phyloP scores from a whole-genome alignment of 805 yeast species.

The Lipomyces spencermartinsiae region DNA sequence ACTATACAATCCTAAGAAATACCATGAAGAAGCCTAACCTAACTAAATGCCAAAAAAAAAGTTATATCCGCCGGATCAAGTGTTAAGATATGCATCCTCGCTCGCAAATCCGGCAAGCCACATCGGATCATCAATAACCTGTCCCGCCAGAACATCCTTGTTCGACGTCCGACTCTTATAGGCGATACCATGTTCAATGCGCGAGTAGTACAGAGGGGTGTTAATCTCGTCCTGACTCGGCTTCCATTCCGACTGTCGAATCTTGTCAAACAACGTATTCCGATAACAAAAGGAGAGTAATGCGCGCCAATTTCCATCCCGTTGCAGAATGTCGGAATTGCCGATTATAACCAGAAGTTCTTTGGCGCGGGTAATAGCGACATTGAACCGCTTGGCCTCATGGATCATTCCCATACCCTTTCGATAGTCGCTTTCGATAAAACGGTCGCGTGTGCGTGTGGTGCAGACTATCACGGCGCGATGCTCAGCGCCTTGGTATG shows the following conservation, averaged over 20 bases:
- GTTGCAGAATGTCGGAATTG: constrained; percentile 45
- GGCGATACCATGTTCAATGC: constrained; percentile 22
- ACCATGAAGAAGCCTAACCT: not conserved
- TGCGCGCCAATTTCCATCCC: constrained; percentile 35
- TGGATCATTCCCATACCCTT: constrained; percentile 35
- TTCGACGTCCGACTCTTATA: constrained; percentile 5
- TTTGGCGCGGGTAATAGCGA: constrained; percentile 55
- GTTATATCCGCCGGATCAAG: not conserved
- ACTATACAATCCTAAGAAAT: no score
- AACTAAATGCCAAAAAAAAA: not conserved
- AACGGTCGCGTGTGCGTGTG: constrained; percentile 32
- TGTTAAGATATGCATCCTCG: constrained; percentile 22
- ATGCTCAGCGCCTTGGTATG: constrained; percentile 37
- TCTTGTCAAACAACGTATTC: constrained; percentile 25
- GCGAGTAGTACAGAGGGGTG: constrained; percentile 28
- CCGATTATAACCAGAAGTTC: constrained; percentile 55
- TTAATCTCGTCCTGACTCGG: constrained; percentile 31
- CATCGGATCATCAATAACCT: constrained; percentile 31
- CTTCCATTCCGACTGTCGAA: constrained; percentile 17
- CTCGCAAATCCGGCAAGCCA: constrained; percentile 35
- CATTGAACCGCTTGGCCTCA: constrained; percentile 49
- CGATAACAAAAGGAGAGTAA: constrained; percentile 29
- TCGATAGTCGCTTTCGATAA: constrained; percentile 21
- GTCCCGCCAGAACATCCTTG: constrained; percentile 9
- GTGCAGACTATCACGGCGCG: constrained; percentile 36